These are phyloP conservation scores for Colletotrichum caudatum DNA, from an alignment of 2,329 filamentous ascomycete genomes.

Conservation along the genomic window DNA sequence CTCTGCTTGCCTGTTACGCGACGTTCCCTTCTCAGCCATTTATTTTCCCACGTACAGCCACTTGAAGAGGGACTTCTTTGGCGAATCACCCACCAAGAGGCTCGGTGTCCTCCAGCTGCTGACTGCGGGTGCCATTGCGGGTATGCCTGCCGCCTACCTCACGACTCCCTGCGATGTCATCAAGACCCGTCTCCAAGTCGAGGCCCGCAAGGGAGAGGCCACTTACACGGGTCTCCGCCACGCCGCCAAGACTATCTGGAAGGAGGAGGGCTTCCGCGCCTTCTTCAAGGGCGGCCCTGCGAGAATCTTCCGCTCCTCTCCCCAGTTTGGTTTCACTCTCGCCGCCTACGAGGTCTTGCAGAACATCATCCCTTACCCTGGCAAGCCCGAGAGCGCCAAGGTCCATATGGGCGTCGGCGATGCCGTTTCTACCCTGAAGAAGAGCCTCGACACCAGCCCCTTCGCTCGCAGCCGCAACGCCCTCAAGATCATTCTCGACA, in stretches of 20 bases:
- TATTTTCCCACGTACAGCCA: slow-evolving; percentile 99
- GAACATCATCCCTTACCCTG: slow-evolving; percentile 82
- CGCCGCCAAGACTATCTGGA: slow-evolving; percentile 83
- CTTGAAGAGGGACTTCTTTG: slow-evolving; percentile 92
- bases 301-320: slow-evolving; percentile 92
- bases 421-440: slow-evolving; percentile 71
- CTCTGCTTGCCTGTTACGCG: slow-evolving; percentile 91
- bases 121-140: slow-evolving; percentile 92
- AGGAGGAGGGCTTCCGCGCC: slow-evolving; percentile 92
- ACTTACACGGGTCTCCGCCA: slow-evolving; percentile 89
- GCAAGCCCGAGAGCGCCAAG: slow-evolving; percentile 65
- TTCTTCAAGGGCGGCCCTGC: slow-evolving; percentile 99
- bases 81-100: slow-evolving; percentile 87
- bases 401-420: slow-evolving; percentile 71
- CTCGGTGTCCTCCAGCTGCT: slow-evolving; percentile 91
- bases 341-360: slow-evolving; percentile 95
- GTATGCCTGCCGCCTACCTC: slow-evolving; percentile 92
- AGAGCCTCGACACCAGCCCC: slow-evolving; percentile 68
- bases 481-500: slow-evolving; percentile 92
- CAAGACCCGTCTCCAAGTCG: slow-evolving; percentile 98
- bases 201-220: slow-evolving; percentile 94
- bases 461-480: slow-evolving; percentile 82
- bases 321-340: slow-evolving; percentile 97
- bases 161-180: slow-evolving; percentile 99
- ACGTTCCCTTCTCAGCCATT: slow-evolving; percentile 97